phyloP scores from a whole-genome alignment of 768 basidiomycete genomes.

The Boletus bicolor region DNA sequence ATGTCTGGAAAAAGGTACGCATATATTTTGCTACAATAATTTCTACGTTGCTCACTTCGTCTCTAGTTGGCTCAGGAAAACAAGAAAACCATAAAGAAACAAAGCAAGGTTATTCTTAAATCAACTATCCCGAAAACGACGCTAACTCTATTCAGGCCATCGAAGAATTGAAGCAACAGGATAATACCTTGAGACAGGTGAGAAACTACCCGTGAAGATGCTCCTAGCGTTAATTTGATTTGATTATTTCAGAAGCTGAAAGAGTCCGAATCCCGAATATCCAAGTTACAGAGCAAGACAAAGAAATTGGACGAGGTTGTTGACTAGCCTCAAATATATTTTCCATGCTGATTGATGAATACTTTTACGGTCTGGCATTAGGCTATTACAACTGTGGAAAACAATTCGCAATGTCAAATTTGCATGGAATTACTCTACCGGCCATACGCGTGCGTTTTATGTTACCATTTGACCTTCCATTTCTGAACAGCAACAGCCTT shows the following conservation, averaged over 20 bases:
- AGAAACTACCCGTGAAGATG: neutral
- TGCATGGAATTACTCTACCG: conserved; percentile 67
- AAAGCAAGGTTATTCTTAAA: conserved; percentile 48
- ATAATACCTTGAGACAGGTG: conserved; percentile 39
- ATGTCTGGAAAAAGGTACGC: conserved; percentile 46
- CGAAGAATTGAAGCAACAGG: conserved; percentile 48
- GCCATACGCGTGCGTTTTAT: conserved; percentile 59
- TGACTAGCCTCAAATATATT: neutral
- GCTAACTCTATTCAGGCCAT: conserved; percentile 40
- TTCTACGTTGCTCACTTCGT: conserved; percentile 1
- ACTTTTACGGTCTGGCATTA: conserved; percentile 19
- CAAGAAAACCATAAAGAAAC: conserved; percentile 52
- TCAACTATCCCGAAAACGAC: neutral
- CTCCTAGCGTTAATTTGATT: neutral
- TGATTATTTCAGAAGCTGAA: conserved; percentile 36
- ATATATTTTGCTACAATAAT: neutral
- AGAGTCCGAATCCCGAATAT: conserved; percentile 44
- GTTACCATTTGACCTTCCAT: neutral
- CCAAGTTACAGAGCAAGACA: conserved; percentile 43
- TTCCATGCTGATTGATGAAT: neutral
- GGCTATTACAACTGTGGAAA: conserved; percentile 56
- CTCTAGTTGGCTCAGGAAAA: conserved; percentile 39
- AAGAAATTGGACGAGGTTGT: conserved; percentile 59
- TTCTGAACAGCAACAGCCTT: conserved; percentile 40
- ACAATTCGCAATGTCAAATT: conserved; percentile 67